Base-by-base conservation (phyloP, 208 protist species). In the Crithidia bombi region DNA sequence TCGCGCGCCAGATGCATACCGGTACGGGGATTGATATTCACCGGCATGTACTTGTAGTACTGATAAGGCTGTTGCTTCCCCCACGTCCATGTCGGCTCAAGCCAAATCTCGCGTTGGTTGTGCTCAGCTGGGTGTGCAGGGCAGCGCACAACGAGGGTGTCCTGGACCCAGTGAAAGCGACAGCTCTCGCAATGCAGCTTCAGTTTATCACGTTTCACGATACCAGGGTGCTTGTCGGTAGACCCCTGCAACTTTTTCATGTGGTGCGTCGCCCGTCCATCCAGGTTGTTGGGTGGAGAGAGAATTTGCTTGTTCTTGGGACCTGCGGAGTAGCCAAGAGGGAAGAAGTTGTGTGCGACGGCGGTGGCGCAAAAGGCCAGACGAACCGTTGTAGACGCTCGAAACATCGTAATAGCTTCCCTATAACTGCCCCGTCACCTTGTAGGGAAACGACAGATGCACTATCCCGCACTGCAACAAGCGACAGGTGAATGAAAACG, bases 1-100 rank as follows among this genome's bases (percentile, higher is more conserved):
- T 95, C 90, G 21, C 90, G 78, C 0, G 90, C 87, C 21, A 95
- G 41, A 0, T 54, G 79, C 86, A 91, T 91, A 11, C 70, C 64
- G 17, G 90, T 95, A 26, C 90, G 81, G 23, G 90, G 90, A 57
- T 93, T 92, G 41, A 82, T 84, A 35, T 85, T 88, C 32, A 76
- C 69, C 0, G 87, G 85, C 79, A 95, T 76, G 74, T 95, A 93
- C 64, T 90, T 91, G 73, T 91, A 90, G 78, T 92, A 95, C 51
- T 93, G 70, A 58, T 81, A 91, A 10, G 90, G 90, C 66, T 93
- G 90, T 68, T 95, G 90, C 74, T 86, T 92, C 7, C 86, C 85
- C 86, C 87, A 95, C 73, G 81, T 95, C 87, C 90, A 95, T 54
- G 90, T 92, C 62, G 86, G 85, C 52, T 91, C 74, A 21, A 95